phyloP scores from a whole-genome alignment of 495 filamentous ascomycete genomes.

The Penicillium cosmopolitanum region DNA sequence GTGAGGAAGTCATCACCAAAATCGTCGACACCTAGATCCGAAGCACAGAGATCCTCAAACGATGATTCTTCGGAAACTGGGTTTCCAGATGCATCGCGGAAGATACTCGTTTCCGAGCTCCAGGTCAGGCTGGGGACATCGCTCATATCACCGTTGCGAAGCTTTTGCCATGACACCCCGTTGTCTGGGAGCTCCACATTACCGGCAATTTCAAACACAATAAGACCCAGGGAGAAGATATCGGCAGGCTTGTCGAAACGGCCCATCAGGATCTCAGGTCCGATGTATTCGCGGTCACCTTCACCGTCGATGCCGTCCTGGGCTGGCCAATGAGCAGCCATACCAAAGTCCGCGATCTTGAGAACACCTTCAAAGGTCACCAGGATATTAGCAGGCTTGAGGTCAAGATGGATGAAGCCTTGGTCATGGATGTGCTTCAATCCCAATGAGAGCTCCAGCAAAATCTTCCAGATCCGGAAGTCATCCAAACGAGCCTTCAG shows the following conservation, averaged over 20 bases:
- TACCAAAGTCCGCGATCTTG: conserved; percentile 95
- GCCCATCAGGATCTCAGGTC: conserved; percentile 83
- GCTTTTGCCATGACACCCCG: conserved; percentile 82
- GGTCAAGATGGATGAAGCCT: conserved; percentile 89
- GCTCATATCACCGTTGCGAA: conserved; percentile 84
- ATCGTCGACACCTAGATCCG: conserved; percentile 51
- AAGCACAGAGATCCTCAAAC: conserved; percentile 55
- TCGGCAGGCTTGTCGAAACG: conserved; percentile 88
- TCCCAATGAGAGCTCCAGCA: conserved; percentile 80
- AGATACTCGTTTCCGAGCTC: conserved; percentile 69
- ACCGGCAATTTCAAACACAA: conserved; percentile 90
- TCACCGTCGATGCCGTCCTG: conserved; percentile 80
- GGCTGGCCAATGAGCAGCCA: conserved; percentile 81
- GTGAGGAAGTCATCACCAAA: conserved; percentile 41
- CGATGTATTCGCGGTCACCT: conserved; percentile 95
- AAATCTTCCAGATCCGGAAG: conserved; percentile 97
- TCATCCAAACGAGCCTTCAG: conserved; percentile 87
- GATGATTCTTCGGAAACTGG: conserved; percentile 54
- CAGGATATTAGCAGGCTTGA: conserved; percentile 94
- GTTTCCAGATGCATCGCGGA: conserved; percentile 76
- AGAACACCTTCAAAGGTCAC: conserved; percentile 88
- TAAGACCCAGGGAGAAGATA: conserved; percentile 89
- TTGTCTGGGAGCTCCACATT: conserved; percentile 93
- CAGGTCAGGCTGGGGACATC: conserved; percentile 82
- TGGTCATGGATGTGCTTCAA: conserved; percentile 84